Conservation (phyloP, 2,329 filamentous ascomycete species). For the Trichophyton schoenleinii region DNA sequence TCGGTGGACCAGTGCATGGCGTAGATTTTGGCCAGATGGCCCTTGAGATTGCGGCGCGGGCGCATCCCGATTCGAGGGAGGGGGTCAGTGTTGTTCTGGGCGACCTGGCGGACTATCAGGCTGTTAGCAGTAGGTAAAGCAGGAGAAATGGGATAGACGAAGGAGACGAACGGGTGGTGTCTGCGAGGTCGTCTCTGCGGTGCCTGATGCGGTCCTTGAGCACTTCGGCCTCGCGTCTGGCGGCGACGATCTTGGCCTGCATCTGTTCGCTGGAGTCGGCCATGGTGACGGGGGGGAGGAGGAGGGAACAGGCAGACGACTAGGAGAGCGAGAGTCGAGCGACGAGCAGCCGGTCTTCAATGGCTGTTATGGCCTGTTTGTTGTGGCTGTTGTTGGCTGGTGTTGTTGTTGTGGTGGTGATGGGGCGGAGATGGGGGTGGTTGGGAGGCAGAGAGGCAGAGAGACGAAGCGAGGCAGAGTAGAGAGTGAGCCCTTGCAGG, state of each 20-base stretch:
- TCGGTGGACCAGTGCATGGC: conserved; percentile 99
- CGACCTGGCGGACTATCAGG: conserved; percentile 63
- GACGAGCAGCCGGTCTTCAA: too few relatives aligned
- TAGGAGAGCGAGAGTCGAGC: too few relatives aligned
- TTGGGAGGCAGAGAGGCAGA: too few relatives aligned
- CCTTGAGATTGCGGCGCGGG: conserved; percentile 91
- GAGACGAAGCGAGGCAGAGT: too few relatives aligned
- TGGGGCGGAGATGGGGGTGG: too few relatives aligned
- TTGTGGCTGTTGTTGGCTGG: too few relatives aligned
- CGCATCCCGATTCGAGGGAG: conserved; percentile 94
- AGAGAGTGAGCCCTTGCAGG: too few relatives aligned
- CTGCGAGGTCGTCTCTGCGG: conserved; percentile 98
- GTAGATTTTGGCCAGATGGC: conserved; percentile 97
- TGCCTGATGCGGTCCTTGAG: conserved; percentile 98
- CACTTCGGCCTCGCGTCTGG: conserved; percentile 92
- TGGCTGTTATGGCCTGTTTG: too few relatives aligned
- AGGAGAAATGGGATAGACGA: conserved; percentile 16
- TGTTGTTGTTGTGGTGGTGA: too few relatives aligned
- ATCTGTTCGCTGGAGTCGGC: conserved; percentile 48
- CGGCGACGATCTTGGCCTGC: conserved; percentile 85
- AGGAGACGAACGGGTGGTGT: conserved; percentile 72
- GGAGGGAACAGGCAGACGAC: not conserved
- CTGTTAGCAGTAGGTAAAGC: not conserved
- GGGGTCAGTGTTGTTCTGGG: conserved; percentile 80
- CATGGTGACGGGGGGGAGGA: conserved; percentile 20